Evolutionary conservation across 345 rosid species (phyloP).

Genomic region (Brassica carinata): DNA sequence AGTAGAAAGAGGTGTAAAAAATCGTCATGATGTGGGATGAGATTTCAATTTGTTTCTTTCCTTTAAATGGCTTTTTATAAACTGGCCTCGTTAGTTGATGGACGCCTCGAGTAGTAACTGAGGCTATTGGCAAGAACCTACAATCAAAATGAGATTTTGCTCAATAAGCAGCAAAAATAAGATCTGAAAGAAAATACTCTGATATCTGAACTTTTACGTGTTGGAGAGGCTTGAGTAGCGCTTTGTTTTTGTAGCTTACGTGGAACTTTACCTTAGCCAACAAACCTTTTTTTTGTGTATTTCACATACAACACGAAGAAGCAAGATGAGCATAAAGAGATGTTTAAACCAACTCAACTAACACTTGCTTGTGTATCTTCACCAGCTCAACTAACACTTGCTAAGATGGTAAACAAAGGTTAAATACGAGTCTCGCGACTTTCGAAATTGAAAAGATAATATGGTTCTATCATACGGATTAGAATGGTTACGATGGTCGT

Average conservation of each 20-base stretch:
- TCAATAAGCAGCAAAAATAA: not conserved
- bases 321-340: not conserved
- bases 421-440: not conserved
- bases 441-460: not conserved
- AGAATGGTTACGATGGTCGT: not conserved
- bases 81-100: slow-evolving; percentile 71
- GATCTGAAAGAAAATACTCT: too few relatives aligned
- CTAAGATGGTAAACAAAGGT: not conserved
- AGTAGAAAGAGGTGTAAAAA: not conserved
- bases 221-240: slow-evolving; percentile 72
- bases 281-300: slow-evolving; percentile 53
- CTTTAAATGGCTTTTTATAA: slow-evolving; percentile 42
- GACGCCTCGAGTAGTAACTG: slow-evolving; percentile 79
- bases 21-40: slow-evolving; percentile 1
- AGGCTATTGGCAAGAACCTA: slow-evolving; percentile 82
- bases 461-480: not conserved
- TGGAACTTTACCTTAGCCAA: slow-evolving; percentile 74
- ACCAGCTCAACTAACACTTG: too few relatives aligned
- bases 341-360: too few relatives aligned
- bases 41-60: not conserved
- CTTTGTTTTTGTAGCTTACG: slow-evolving; percentile 72
- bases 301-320: slow-evolving; percentile 7
- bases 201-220: too few relatives aligned
- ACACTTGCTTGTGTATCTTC: too few relatives aligned
- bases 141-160: not conserved